phyloP scores from a whole-genome alignment of 2,329 filamentous ascomycete genomes.

The Herpotrichia juniperi region DNA sequence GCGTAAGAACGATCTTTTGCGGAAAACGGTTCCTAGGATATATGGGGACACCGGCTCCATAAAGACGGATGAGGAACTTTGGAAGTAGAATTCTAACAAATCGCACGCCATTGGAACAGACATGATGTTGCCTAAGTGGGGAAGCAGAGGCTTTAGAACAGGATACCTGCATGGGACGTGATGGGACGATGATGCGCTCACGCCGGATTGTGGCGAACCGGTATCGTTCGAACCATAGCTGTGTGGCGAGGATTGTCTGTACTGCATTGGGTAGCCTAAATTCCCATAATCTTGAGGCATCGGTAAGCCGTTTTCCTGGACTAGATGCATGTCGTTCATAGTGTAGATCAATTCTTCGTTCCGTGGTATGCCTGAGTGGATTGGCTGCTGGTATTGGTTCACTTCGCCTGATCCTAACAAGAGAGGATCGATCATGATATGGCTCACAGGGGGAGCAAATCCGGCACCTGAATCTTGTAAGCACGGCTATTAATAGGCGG shows the following conservation, averaged over 20 bases:
- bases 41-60: slow-evolving; percentile 91
- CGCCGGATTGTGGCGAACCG: slow-evolving; percentile 42
- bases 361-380: slow-evolving; percentile 40
- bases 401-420: slow-evolving; percentile 37
- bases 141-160: slow-evolving; percentile 80
- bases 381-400: slow-evolving; percentile 24
- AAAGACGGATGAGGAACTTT: slow-evolving; percentile 84
- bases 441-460: slow-evolving; percentile 38
- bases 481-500: neutral
- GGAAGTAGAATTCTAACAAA: slow-evolving; percentile 87
- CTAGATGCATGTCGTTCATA: slow-evolving; percentile 45
- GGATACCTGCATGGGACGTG: slow-evolving; percentile 68
- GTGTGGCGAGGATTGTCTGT: slow-evolving; percentile 40
- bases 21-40: slow-evolving; percentile 84
- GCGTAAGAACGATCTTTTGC: slow-evolving; percentile 85
- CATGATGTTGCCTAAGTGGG: slow-evolving; percentile 80
- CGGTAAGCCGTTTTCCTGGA: slow-evolving; percentile 32
- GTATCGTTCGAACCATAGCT: slow-evolving; percentile 45
- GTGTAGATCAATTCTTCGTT: slow-evolving; percentile 44
- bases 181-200: slow-evolving; percentile 41
- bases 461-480: slow-evolving; percentile 22
- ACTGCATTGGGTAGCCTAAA: slow-evolving; percentile 41
- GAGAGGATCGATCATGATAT: slow-evolving; percentile 46
- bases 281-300: slow-evolving; percentile 36
- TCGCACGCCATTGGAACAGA: slow-evolving; percentile 84